A percentile compares a stretch with the other conserved stretches of the same genome.
Evolutionary conservation across 2,329 filamentous ascomycete genomes (phyloP).

Genomic region (Incumbomyces delicatus): DNA sequence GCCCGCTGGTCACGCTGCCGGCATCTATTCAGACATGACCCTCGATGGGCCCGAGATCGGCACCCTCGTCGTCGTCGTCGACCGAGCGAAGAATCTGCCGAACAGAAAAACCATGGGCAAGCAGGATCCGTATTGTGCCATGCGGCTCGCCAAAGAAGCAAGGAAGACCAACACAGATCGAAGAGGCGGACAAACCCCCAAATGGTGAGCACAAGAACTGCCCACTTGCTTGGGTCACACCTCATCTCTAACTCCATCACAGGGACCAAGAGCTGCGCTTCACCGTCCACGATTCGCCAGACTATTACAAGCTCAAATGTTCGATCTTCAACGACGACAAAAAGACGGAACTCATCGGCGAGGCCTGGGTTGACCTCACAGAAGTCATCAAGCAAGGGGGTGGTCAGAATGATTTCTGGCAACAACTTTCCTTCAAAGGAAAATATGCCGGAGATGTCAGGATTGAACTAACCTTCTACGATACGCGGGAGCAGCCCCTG

Average conservation of each 20-base stretch:
- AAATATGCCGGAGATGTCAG: conserved; percentile 94
- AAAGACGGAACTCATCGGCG: conserved; percentile 91
- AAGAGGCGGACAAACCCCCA: conserved; percentile 86
- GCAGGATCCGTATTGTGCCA: conserved; percentile 95
- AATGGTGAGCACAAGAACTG: conserved; percentile 57
- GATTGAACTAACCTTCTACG: conserved; percentile 94
- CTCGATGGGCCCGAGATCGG: conserved; percentile 89
- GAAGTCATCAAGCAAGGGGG: conserved; percentile 75
- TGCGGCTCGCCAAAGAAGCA: conserved; percentile 86
- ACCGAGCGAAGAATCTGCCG: conserved; percentile 91
- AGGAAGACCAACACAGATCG: conserved; percentile 95
- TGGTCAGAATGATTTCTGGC: conserved; percentile 91
- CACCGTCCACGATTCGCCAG: conserved; percentile 86
- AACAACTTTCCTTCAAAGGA: conserved; percentile 73
- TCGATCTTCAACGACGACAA: conserved; percentile 98
- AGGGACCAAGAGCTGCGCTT: conserved; percentile 98
- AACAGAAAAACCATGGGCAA: conserved; percentile 97
- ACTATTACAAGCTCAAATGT: conserved; percentile 91
- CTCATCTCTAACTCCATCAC: conserved; percentile 8
- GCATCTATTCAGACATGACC: conserved; percentile 89
- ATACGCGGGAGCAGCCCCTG: conserved; percentile 56
- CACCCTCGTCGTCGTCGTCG: conserved; percentile 82
- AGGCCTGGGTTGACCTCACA: conserved; percentile 78
- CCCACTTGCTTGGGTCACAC: too few relatives aligned
- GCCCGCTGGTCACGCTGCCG: conserved; percentile 61